These are phyloP conservation scores for Teratosphaeria destructans DNA, from an alignment of 2,329 filamentous ascomycete genomes.

Conservation along the genomic window DNA sequence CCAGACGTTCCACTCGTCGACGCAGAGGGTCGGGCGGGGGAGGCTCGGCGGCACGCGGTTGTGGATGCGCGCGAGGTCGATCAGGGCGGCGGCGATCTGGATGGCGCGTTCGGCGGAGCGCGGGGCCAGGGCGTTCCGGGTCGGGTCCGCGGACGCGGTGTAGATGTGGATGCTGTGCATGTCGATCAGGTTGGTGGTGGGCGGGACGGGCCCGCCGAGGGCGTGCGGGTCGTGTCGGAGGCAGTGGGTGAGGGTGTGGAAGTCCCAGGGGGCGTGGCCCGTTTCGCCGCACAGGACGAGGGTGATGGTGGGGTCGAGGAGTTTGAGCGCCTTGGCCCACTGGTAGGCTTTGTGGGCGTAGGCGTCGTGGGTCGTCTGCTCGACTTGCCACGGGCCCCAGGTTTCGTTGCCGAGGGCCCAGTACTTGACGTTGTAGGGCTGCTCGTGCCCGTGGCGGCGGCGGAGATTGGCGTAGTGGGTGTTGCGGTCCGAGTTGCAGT, in stretches of 20 bases:
- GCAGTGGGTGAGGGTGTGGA: conserved; percentile 61
- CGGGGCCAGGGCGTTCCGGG: conserved; percentile 52
- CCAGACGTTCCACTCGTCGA: conserved; percentile 83
- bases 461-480: conserved; percentile 76
- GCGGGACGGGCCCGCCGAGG: conserved; percentile 32
- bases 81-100: conserved; percentile 55
- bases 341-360: conserved; percentile 60
- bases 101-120: conserved; percentile 63
- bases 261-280: conserved; percentile 61
- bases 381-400: conserved; percentile 59
- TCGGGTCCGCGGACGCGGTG: conserved; percentile 45
- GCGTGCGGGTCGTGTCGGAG: conserved; percentile 42
- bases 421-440: conserved; percentile 76
- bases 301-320: conserved; percentile 57
- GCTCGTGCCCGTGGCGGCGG: conserved; percentile 60
- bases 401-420: conserved; percentile 74
- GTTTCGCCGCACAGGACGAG: conserved; percentile 68
- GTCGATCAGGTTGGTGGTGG: conserved; percentile 49
- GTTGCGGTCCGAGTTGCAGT: conserved; percentile 69
- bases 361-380: conserved; percentile 57
- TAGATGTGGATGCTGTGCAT: conserved; percentile 78
- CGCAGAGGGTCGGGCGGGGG: conserved; percentile 62
- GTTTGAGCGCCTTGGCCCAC: conserved; percentile 61
- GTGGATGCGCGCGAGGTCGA: conserved; percentile 64
- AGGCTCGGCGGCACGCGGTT: conserved; percentile 50